Evolutionary conservation across 1,284 basidiomycete species (phyloP).

Genomic region (Dichomitus squalens): DNA sequence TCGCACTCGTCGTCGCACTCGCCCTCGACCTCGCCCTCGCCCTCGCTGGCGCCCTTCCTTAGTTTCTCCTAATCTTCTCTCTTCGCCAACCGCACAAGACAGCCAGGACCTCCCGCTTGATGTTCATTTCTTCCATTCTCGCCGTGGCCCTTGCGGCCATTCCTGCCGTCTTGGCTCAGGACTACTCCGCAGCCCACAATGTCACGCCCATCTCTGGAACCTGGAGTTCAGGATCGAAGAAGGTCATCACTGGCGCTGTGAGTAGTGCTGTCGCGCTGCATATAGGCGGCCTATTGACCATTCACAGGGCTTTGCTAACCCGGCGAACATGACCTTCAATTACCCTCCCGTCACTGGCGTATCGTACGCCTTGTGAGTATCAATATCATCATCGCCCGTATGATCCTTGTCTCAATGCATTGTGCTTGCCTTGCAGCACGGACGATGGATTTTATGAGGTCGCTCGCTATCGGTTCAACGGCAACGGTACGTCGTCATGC

Average conservation of each 20-base stretch:
- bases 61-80: conserved; percentile 19
- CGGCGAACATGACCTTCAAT: conserved; percentile 76
- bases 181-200: conserved; percentile 51
- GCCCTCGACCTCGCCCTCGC: conserved; percentile 15
- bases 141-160: conserved; percentile 33
- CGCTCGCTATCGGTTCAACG: conserved; percentile 82
- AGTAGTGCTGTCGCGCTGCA: conserved; percentile 39
- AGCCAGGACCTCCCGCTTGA: conserved; percentile 8
- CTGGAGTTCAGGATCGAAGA: conserved; percentile 80
- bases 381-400: not conserved
- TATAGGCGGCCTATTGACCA: conserved; percentile 1
- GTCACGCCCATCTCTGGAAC: conserved; percentile 74
- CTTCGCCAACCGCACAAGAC: not conserved
- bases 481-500: conserved; percentile 62
- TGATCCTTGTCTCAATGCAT: not conserved
- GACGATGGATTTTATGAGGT: conserved; percentile 82
- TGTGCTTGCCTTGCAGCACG: conserved; percentile 43
- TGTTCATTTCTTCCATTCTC: conserved; percentile 38
- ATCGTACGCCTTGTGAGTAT: conserved; percentile 83
- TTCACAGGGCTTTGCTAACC: conserved; percentile 78
- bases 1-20: conserved; percentile 10
- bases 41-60: conserved; percentile 21
- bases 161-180: conserved; percentile 41
- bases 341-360: conserved; percentile 86
- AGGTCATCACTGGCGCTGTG: conserved; percentile 83